Evolutionary conservation across 2,329 filamentous ascomycete genomes (phyloP).

Genomic region (Penicillium polonicum): DNA sequence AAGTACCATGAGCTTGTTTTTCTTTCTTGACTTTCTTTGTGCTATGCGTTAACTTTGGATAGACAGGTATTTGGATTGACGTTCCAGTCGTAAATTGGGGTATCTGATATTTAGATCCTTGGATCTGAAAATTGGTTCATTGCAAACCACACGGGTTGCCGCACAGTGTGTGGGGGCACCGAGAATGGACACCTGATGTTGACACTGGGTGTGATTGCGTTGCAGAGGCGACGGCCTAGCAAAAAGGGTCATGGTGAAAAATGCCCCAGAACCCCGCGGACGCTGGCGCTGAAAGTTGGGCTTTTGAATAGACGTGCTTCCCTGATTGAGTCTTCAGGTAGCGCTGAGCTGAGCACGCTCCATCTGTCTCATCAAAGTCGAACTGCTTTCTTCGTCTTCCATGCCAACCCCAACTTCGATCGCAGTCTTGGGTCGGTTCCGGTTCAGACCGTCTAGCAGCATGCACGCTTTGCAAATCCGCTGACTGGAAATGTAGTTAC

Average conservation of each 20-base stretch:
- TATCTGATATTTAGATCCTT: neutral
- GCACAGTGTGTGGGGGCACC: slow-evolving; percentile 1
- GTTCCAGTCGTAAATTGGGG: neutral
- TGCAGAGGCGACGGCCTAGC: neutral
- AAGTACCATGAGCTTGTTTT: neutral
- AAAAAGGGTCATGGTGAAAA: neutral
- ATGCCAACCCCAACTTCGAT: slow-evolving; percentile 45
- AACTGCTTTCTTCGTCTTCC: slow-evolving; percentile 53
- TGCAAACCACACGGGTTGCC: neutral
- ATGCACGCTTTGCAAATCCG: slow-evolving; percentile 90
- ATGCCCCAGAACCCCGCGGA: neutral
- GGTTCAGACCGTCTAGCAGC: slow-evolving; percentile 86
- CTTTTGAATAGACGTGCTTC: neutral
- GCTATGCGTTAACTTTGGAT: neutral
- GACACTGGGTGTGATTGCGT: neutral
- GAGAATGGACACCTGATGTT: neutral
- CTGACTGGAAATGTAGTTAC: slow-evolving; percentile 95
- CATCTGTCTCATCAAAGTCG: slow-evolving; percentile 52
- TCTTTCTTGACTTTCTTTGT: neutral
- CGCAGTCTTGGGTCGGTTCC: slow-evolving; percentile 54
- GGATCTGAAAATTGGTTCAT: neutral
- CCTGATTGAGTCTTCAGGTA: slow-evolving; percentile 25
- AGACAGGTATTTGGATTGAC: neutral
- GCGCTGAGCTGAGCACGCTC: slow-evolving; percentile 47
- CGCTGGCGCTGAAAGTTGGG: neutral